Evolutionary conservation across 2,329 filamentous ascomycete genomes (phyloP).

Genomic region (Orbilia ellipsospora): DNA sequence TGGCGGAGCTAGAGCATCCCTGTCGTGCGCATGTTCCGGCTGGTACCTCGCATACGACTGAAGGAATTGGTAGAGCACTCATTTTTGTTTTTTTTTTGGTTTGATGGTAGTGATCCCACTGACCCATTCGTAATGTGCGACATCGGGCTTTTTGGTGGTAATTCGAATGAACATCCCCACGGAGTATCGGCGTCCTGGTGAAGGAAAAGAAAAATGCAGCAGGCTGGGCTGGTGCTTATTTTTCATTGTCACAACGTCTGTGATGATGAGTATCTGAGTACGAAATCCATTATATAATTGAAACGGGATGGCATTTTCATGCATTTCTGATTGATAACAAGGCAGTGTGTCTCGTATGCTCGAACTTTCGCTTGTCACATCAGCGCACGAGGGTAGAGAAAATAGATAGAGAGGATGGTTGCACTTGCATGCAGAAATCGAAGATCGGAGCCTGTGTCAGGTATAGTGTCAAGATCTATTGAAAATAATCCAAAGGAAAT

Average conservation of each 20-base stretch:
- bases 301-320: background rate
- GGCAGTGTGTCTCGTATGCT: no score
- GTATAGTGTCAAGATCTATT: conserved; percentile 19
- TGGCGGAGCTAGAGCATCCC: conserved; percentile 6
- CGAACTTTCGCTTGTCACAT: no score
- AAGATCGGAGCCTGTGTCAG: conserved; percentile 47
- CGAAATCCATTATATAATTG: conserved; percentile 8
- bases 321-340: conserved; percentile 2
- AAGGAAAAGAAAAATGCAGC: conserved; percentile 19
- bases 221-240: conserved; percentile 1
- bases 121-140: conserved; percentile 1
- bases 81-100: conserved; percentile 19
- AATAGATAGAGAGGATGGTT: background rate
- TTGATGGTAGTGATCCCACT: background rate
- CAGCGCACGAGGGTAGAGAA: no score
- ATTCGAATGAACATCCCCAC: conserved; percentile 15
- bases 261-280: no score
- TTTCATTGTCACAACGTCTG: no score
- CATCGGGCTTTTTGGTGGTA: background rate
- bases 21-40: conserved; percentile 29
- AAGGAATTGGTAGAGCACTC: background rate
- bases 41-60: conserved; percentile 48
- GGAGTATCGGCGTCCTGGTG: conserved; percentile 25
- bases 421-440: conserved; percentile 38
- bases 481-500: background rate